phyloP scores from a whole-genome alignment of 2,329 filamentous ascomycete genomes.

The Diaporthe eres region DNA sequence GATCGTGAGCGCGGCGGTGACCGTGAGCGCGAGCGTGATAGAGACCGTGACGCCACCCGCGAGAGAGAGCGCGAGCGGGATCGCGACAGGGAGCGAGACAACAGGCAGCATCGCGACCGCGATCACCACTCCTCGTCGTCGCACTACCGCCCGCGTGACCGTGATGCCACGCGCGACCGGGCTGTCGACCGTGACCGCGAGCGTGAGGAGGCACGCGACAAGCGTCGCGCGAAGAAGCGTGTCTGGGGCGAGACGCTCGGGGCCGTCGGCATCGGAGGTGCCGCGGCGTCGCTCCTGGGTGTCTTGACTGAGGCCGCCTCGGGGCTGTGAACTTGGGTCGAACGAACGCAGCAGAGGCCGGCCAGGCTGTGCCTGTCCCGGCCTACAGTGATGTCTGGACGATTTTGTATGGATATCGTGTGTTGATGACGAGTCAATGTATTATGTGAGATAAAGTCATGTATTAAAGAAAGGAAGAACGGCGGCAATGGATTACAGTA shows the following conservation, averaged over 20 bases:
- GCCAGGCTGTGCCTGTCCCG: neutral
- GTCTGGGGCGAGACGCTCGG: conserved; percentile 68
- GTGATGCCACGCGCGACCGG: conserved; percentile 56
- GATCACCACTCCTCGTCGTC: conserved; percentile 46
- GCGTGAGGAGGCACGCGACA: conserved; percentile 52
- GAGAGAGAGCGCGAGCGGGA: conserved; percentile 40
- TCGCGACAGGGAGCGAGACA: conserved; percentile 49
- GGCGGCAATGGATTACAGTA: conserved; percentile 1
- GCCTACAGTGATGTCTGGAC: neutral
- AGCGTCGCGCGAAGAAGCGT: conserved; percentile 57
- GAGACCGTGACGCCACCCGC: conserved; percentile 49
- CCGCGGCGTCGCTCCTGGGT: conserved; percentile 70
- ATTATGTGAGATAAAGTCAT: neutral
- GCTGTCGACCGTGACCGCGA: conserved; percentile 52
- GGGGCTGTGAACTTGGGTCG: conserved; percentile 43
- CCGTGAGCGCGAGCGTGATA: conserved; percentile 44
- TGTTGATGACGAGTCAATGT: neutral
- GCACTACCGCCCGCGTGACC: conserved; percentile 48
- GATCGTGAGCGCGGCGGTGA: conserved; percentile 44
- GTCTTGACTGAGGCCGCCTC: conserved; percentile 70
- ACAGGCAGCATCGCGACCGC: conserved; percentile 60
- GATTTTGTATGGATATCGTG: conserved; percentile 2
- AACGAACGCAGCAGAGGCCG: neutral
- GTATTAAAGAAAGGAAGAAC: conserved; percentile 18
- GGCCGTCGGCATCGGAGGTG: conserved; percentile 72